Conservation (phyloP, 805 yeast species). For the Saccharomycopsis babjevae region DNA sequence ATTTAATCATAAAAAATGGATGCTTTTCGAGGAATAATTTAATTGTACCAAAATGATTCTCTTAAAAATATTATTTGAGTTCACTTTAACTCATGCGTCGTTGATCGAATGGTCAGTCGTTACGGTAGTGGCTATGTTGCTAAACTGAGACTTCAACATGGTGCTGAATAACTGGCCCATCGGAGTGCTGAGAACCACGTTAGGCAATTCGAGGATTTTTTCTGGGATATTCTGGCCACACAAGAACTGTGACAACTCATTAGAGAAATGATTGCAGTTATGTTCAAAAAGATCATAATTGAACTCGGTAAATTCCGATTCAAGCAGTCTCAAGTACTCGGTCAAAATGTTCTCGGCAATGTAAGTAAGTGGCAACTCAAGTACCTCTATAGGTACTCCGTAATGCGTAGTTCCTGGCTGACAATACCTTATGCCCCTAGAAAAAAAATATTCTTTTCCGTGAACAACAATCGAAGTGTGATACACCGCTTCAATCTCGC, state of each 20-base stretch:
- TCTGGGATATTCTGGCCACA: slow-evolving; percentile 47
- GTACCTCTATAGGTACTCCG: slow-evolving; percentile 44
- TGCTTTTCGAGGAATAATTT: too few species aligned
- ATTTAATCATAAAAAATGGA: too few species aligned
- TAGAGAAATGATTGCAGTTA: slow-evolving; percentile 61
- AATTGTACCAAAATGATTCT: too few species aligned
- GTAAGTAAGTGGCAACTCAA: slow-evolving; percentile 44
- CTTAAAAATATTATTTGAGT: too few species aligned
- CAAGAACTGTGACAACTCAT: slow-evolving; percentile 45
- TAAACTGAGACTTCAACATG: slow-evolving; percentile 23
- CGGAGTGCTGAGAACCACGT: slow-evolving; percentile 39
- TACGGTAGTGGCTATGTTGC: slow-evolving; percentile 12
- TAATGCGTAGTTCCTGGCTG: slow-evolving; percentile 42
- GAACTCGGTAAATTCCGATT: slow-evolving; percentile 35
- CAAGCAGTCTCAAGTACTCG: slow-evolving; percentile 44
- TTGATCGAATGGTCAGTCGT: slow-evolving; percentile 11
- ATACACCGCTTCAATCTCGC: slow-evolving; percentile 51
- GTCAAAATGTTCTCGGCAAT: slow-evolving; percentile 41
- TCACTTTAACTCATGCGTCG: background rate
- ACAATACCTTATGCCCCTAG: slow-evolving; percentile 42
- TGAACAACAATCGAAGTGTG: slow-evolving; percentile 51
- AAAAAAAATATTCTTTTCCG: slow-evolving; percentile 48
- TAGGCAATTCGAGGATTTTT: slow-evolving; percentile 42
- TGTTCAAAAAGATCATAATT: slow-evolving; percentile 49
- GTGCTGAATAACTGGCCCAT: slow-evolving; percentile 39